Evolutionary conservation across 768 basidiomycete genomes (phyloP).

Genomic region (Mycena crocata): DNA sequence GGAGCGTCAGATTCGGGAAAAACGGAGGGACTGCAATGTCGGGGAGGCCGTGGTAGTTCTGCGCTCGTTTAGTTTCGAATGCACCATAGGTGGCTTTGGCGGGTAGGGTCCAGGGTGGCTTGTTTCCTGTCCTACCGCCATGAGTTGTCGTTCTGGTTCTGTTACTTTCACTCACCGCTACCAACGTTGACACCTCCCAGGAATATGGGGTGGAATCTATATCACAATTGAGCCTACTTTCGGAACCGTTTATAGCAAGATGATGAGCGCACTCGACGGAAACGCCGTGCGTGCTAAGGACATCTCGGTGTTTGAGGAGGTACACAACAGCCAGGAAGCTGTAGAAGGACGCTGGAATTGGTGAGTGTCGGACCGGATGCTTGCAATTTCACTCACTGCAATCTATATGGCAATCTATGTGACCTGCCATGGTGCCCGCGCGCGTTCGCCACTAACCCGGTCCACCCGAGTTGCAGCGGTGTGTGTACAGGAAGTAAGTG

Average conservation of each 20-base stretch:
- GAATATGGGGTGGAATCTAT: constrained; percentile 31
- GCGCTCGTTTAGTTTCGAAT: constrained; percentile 24
- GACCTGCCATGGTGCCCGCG: constrained; percentile 18
- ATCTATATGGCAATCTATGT: constrained; percentile 35
- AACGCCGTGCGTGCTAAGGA: constrained; percentile 26
- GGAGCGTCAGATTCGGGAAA: constrained; percentile 29
- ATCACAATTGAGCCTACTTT: neutral
- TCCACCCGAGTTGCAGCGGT: no score
- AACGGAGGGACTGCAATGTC: constrained; percentile 18
- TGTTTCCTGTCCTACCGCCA: constrained; percentile 15
- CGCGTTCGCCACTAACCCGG: neutral
- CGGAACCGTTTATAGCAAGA: no score
- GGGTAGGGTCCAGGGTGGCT: constrained; percentile 31
- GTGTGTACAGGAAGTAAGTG: no score
- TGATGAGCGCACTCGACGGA: constrained; percentile 24
- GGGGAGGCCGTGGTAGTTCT: constrained; percentile 22
- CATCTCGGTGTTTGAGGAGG: constrained; percentile 27
- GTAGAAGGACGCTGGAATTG: constrained; percentile 29
- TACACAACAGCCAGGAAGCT: constrained; percentile 20
- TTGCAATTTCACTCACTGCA: constrained; percentile 13
- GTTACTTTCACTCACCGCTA: constrained; percentile 12
- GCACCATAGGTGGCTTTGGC: constrained; percentile 27
- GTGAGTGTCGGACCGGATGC: neutral
- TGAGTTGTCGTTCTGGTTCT: neutral
- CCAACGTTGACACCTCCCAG: constrained; percentile 30